A percentile compares a stretch with the other conserved stretches of the same genome.
Conservation (phyloP, 1,284 basidiomycete genomes). For the Microbotryum violaceum region DNA sequence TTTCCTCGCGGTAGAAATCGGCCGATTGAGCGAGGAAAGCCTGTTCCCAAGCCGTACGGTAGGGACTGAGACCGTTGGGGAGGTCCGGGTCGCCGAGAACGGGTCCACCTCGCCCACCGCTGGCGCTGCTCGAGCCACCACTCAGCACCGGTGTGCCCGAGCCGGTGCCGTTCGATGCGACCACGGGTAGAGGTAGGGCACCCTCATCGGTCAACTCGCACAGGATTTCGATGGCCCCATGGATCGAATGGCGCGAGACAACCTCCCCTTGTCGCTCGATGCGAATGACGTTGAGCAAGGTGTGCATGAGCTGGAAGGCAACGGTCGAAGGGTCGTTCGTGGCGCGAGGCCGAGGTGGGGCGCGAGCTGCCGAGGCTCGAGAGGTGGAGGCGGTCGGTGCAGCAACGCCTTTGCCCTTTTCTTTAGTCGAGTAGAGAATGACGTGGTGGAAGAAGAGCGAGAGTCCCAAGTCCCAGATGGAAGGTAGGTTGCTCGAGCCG, state of each 20-base stretch:
- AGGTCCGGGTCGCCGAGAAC: slow-evolving; percentile 27
- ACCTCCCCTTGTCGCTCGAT: slow-evolving; percentile 85
- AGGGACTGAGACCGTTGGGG: slow-evolving; percentile 53
- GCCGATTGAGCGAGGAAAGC: slow-evolving; percentile 69
- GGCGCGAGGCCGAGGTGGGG: slow-evolving; percentile 1
- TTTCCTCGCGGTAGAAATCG: slow-evolving; percentile 73
- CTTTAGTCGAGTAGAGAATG: slow-evolving; percentile 47
- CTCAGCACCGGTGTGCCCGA: slow-evolving; percentile 19
- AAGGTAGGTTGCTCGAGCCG: slow-evolving; percentile 59
- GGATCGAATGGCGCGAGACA: slow-evolving; percentile 84
- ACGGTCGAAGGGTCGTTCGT: slow-evolving; percentile 52
- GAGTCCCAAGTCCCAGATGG: slow-evolving; percentile 75
- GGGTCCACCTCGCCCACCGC: slow-evolving; percentile 5
- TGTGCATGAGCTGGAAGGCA: slow-evolving; percentile 68
- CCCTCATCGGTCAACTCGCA: slow-evolving; percentile 53
- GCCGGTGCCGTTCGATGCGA: slow-evolving; percentile 16
- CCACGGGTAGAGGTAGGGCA: slow-evolving; percentile 23
- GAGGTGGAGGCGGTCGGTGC: not conserved
- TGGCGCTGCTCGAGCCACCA: slow-evolving; percentile 32
- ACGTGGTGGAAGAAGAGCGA: slow-evolving; percentile 79
- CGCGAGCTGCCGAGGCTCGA: slow-evolving; percentile 37
- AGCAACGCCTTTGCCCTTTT: not conserved
- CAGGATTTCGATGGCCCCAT: slow-evolving; percentile 83
- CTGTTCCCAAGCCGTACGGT: slow-evolving; percentile 79
- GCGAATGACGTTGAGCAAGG: slow-evolving; percentile 77